phyloP scores from a whole-genome alignment of 345 rosid species.

The Laguncularia racemosa region DNA sequence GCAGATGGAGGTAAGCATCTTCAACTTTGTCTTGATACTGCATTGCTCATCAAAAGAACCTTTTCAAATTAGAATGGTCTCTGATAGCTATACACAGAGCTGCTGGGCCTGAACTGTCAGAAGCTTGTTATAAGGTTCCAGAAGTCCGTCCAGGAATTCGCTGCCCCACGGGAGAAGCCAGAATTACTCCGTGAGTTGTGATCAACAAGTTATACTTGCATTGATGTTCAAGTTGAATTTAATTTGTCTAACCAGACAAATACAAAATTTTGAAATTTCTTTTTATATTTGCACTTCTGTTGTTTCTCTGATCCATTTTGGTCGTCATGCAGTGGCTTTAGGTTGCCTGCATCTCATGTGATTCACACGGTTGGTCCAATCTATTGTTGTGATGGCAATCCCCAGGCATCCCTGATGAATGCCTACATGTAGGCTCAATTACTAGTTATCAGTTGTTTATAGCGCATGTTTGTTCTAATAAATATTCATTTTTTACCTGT shows the following conservation, averaged over 20 bases:
- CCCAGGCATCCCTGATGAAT: conserved; percentile 40
- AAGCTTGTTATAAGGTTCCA: conserved; percentile 62
- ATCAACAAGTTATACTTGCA: too few relatives aligned
- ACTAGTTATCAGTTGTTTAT: not conserved
- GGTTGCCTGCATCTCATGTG: conserved; percentile 61
- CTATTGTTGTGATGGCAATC: conserved; percentile 41
- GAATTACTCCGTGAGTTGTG: conserved; percentile 55
- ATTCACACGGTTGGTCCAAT: conserved; percentile 85
- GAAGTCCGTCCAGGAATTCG: conserved; percentile 62
- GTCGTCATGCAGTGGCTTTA: conserved; percentile 52
- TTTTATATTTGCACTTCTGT: too few relatives aligned
- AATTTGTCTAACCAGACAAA: too few relatives aligned
- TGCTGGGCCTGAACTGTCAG: conserved; percentile 66
- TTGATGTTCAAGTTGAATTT: too few relatives aligned
- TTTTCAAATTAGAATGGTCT: not conserved
- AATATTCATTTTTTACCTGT: conserved; percentile 5
- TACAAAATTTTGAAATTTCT: not conserved
- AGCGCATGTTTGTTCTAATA: not conserved
- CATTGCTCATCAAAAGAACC: not conserved
- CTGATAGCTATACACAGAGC: conserved; percentile 62
- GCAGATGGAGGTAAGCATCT: conserved; percentile 69
- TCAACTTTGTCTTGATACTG: not conserved
- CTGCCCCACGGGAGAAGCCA: conserved; percentile 83
- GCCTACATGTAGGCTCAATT: conserved; percentile 43
- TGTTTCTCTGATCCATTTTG: too few relatives aligned